Evolutionary conservation across 345 rosid genomes (phyloP), one percentile per base, ranked within the genome.

Genomic region (Dimocarpus longan): DNA sequence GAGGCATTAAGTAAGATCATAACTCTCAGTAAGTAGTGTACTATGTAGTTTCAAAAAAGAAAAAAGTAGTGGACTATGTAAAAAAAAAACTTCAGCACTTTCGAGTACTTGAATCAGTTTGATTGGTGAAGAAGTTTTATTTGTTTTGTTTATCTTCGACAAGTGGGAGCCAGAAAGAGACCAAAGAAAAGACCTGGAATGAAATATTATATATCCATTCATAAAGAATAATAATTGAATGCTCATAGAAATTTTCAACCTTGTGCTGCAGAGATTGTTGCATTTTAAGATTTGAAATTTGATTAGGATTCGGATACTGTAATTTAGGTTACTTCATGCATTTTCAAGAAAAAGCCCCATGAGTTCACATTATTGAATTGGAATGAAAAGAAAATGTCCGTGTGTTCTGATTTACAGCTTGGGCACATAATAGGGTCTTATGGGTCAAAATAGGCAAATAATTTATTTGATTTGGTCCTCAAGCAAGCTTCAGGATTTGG

Each of bases 341-440:
- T 32, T 32, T 32, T 32, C 37, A 32, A 32, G 37, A 32, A 32
- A 32, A 32, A 32, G 37, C 37, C 37, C 37, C 37, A 1, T 3
- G 37, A 32, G 37, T 32, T 32, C 37, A 32, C 37, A 32, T 32
- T 32, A 32, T 32, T 32, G 37, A 32, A 32, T 32, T 32, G 37
- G 3, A 32, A 10, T 21, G 4, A 62, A 24, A 28, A 50, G 44
- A 52, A 50, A 50, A 28, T 71, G 44, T 16, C 28, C 48, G 15
- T 21, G 28, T 71, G 60, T 70, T 71, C 74, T 18, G 22, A 71
- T 52, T 71, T 71, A 39, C 63, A 1, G 63, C 74, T 24, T 28
- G 63, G 24, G 13, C 10, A 4, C 32, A 52, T 52, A 6, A 28
- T 48, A 46, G 48, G n/a, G 37, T 32, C 15, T 18, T 11, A 10